Conservation (phyloP, 441 rosid species). For the Rhodomyrtus psidioides region DNA sequence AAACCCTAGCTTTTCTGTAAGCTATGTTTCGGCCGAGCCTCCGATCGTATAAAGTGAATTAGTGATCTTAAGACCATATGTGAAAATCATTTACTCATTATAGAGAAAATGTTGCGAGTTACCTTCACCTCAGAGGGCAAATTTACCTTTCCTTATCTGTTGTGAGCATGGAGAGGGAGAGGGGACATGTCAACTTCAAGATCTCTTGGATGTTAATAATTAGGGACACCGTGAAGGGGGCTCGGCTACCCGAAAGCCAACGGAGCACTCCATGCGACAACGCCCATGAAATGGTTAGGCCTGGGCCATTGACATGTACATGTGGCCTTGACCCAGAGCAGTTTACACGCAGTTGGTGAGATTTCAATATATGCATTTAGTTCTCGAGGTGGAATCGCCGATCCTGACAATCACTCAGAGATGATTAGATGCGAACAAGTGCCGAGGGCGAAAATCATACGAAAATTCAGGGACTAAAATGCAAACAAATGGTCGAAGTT, state of each 20-base stretch:
- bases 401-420: neutral
- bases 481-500: neutral
- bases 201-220: neutral
- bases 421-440: neutral
- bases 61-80: neutral
- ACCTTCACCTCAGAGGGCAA: neutral
- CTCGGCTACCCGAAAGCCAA: neutral
- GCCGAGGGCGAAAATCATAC: neutral
- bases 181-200: neutral
- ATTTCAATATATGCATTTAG: neutral
- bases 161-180: neutral
- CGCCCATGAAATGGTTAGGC: neutral
- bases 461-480: neutral
- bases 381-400: neutral
- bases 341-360: neutral
- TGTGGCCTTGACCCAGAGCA: neutral
- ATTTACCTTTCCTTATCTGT: neutral
- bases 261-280: neutral
- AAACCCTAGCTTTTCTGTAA: neutral
- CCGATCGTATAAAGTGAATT: neutral
- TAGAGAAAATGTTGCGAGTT: neutral
- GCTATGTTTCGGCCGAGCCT: neutral
- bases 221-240: neutral
- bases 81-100: neutral
- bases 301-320: rapidly evolving